Conservation (phyloP, 1,284 basidiomycete species). For the Ceratobasidium sp. region DNA sequence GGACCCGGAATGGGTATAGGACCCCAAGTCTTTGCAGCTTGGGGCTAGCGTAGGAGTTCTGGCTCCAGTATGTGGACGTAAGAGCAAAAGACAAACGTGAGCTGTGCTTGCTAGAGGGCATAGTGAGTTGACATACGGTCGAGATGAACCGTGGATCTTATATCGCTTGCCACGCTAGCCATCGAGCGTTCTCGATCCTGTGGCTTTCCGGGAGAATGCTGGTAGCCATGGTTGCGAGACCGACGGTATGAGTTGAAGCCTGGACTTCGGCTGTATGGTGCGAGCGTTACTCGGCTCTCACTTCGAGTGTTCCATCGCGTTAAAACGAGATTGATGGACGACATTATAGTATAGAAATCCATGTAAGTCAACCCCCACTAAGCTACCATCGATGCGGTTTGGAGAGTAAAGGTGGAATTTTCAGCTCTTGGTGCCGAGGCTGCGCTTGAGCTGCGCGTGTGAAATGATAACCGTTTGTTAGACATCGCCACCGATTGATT, state of each 20-base stretch:
- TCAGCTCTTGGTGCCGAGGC: too few species aligned
- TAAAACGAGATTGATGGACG: too few species aligned
- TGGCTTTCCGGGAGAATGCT: constrained; percentile 40
- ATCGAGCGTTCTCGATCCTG: constrained; percentile 24
- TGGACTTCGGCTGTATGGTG: constrained; percentile 28
- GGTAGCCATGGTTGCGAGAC: constrained; percentile 45
- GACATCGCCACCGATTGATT: constrained; percentile 40
- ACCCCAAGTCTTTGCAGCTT: not conserved
- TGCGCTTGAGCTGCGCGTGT: constrained; percentile 24
- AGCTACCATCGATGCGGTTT: too few species aligned
- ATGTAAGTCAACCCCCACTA: too few species aligned
- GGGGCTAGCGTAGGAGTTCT: not conserved
- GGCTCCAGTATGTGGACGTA: not conserved
- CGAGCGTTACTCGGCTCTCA: constrained; percentile 30
- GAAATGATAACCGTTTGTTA: constrained; percentile 17
- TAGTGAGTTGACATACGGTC: not conserved
- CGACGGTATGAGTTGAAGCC: constrained; percentile 20
- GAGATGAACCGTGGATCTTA: not conserved
- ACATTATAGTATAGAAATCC: too few species aligned
- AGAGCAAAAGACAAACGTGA: constrained; percentile 6
- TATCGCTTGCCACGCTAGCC: not conserved
- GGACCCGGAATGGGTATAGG: not conserved
- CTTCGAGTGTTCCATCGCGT: too few species aligned
- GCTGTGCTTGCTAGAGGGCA: constrained; percentile 33
- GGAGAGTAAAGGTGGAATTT: not conserved